Percentiles rank a stretch among this genome's conserved stretches.
Conservation (phyloP, 768 basidiomycete genomes). For the Artomyces pyxidatus region DNA sequence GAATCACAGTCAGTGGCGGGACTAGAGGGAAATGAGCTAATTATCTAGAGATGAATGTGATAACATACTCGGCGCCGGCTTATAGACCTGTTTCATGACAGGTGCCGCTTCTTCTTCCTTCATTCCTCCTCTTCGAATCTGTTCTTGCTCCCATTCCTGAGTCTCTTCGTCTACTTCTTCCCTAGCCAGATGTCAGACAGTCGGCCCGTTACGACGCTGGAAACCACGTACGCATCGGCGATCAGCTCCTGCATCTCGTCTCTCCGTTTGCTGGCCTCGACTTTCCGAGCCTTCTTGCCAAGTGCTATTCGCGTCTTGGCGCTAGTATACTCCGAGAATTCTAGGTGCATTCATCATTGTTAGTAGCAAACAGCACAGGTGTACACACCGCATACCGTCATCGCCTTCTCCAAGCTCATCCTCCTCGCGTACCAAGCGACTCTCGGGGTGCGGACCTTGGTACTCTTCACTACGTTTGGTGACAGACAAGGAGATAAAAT, state of each 20-base stretch:
- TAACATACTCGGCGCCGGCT: slow-evolving; percentile 61
- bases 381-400: slow-evolving; percentile 49
- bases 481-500: slow-evolving; percentile 75
- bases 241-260: slow-evolving; percentile 77
- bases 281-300: slow-evolving; percentile 73
- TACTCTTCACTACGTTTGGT: slow-evolving; percentile 43
- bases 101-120: slow-evolving; percentile 31
- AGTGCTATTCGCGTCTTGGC: slow-evolving; percentile 82
- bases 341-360: slow-evolving; percentile 28
- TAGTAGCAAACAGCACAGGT: background rate
- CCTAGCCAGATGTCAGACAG: slow-evolving; percentile 25
- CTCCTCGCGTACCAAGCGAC: slow-evolving; percentile 75
- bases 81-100: slow-evolving; percentile 55
- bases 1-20: slow-evolving; percentile 54
- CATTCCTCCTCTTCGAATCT: slow-evolving; percentile 68
- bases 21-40: slow-evolving; percentile 36
- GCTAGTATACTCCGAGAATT: slow-evolving; percentile 81
- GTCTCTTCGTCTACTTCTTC: slow-evolving; percentile 83
- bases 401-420: slow-evolving; percentile 86
- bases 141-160: slow-evolving; percentile 78
- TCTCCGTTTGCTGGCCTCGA: slow-evolving; percentile 57
- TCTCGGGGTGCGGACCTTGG: slow-evolving; percentile 78
- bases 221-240: slow-evolving; percentile 57
- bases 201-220: background rate
- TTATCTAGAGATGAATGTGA: background rate